These are phyloP conservation scores for Gracilaria domingensis DNA, from an alignment of 23 red algal genomes.

Conservation along the genomic window DNA sequence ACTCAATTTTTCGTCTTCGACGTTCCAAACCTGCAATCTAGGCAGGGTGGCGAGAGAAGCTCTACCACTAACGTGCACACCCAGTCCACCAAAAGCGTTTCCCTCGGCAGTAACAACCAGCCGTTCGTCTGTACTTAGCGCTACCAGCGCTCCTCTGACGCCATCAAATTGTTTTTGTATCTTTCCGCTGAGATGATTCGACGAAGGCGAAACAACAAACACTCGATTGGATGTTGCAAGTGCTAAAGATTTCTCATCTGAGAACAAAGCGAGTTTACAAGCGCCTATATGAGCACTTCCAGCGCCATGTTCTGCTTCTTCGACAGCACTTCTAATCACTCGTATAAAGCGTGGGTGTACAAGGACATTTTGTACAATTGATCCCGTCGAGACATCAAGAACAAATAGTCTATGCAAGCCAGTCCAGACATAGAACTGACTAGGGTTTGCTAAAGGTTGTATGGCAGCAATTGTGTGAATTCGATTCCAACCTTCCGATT, in stretches of 20 bases:
- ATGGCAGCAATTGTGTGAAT: constrained; percentile 37
- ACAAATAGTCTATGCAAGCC: not conserved
- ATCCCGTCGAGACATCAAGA: constrained; percentile 19
- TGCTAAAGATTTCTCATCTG: constrained; percentile 15
- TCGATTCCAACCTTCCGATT: constrained; percentile 15
- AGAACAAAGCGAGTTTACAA: constrained; percentile 26
- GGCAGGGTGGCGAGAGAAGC: constrained; percentile 19
- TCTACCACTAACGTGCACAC: constrained; percentile 20
- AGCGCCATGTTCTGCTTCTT: constrained; percentile 19
- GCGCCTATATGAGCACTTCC: constrained; percentile 23
- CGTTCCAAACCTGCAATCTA: constrained; percentile 37
- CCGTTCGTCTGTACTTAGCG: constrained; percentile 33
- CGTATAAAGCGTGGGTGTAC: not conserved
- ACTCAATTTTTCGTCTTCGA: not conserved
- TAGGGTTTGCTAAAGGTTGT: not conserved
- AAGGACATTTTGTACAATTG: not conserved
- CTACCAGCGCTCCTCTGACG: constrained; percentile 23
- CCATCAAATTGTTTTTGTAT: constrained; percentile 26
- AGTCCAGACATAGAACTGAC: constrained; percentile 22
- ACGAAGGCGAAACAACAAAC: constrained; percentile 2
- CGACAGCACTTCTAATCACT: constrained; percentile 17
- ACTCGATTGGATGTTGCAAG: constrained; percentile 46
- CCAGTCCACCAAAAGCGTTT: constrained; percentile 41
- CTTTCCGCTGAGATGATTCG: not conserved
- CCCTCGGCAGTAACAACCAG: constrained; percentile 50